These are phyloP conservation scores for Marasmius fiardii DNA, from an alignment of 1,284 basidiomycete genomes.

Conservation along the genomic window DNA sequence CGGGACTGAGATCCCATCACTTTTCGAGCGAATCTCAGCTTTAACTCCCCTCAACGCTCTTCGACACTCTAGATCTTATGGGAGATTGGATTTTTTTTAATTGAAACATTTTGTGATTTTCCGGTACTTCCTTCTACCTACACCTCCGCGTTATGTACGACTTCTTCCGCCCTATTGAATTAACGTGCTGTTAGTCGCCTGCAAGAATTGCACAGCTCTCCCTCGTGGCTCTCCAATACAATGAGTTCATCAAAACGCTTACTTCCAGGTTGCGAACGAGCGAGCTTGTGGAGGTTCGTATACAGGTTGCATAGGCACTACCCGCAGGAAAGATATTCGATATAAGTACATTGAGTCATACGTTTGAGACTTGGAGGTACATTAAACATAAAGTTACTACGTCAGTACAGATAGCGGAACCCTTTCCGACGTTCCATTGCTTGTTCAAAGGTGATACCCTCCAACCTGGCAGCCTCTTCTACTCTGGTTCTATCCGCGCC, in stretches of 20 bases:
- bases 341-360: not conserved
- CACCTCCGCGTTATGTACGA: not conserved
- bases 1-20: not conserved
- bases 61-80: not conserved
- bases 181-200: not conserved
- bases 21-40: not conserved
- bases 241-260: not conserved
- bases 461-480: slow-evolving; percentile 45
- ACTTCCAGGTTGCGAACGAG: not conserved
- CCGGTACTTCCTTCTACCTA: not conserved
- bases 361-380: not conserved
- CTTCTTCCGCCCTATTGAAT: not conserved
- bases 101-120: not conserved
- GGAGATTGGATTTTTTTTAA: not conserved
- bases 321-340: not conserved
- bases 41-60: not conserved
- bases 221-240: no score
- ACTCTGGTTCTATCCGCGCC: slow-evolving; percentile 39
- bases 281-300: not conserved
- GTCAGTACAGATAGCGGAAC: slow-evolving; percentile 43
- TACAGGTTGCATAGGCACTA: not conserved
- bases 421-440: slow-evolving; percentile 46
- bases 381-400: no score
- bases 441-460: slow-evolving; percentile 49
- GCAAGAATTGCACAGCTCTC: no score